These are phyloP conservation scores for Bruguiera hainesii DNA, from an alignment of 441 rosid species.

Conservation along the genomic window DNA sequence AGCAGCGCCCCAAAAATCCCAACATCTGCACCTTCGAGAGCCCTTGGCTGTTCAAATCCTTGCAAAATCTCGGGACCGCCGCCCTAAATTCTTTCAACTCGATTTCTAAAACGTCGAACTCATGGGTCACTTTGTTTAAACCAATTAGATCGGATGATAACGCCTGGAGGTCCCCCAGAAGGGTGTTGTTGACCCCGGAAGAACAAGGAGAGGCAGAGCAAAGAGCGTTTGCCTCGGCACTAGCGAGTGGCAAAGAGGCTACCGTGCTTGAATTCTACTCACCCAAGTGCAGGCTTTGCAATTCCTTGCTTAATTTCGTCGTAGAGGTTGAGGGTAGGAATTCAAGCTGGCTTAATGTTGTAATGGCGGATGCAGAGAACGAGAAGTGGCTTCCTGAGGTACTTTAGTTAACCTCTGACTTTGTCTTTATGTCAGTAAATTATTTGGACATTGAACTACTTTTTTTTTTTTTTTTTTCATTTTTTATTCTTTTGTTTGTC, in stretches of 20 bases:
- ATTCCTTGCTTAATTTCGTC: slow-evolving; percentile 63
- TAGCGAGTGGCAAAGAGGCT: slow-evolving; percentile 72
- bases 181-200: slow-evolving; percentile 39
- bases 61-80: slow-evolving; percentile 59
- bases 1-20: slow-evolving; percentile 32
- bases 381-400: slow-evolving; percentile 97
- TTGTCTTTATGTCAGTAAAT: not conserved
- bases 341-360: slow-evolving; percentile 69
- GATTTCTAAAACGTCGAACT: slow-evolving; percentile 34
- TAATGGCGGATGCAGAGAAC: slow-evolving; percentile 98
- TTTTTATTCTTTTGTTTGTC: not conserved
- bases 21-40: slow-evolving; percentile 49
- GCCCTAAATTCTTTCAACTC: slow-evolving; percentile 53
- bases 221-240: slow-evolving; percentile 74
- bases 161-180: slow-evolving; percentile 26
- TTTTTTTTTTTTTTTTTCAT: too few relatives aligned
- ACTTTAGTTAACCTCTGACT: slow-evolving; percentile 22
- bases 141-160: slow-evolving; percentile 23
- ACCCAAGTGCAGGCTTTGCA: slow-evolving; percentile 80
- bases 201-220: slow-evolving; percentile 94
- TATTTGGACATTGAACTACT: not conserved
- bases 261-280: slow-evolving; percentile 87
- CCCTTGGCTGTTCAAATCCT: slow-evolving; percentile 77
- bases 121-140: slow-evolving; percentile 30
- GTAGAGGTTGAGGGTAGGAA: slow-evolving; percentile 69